Evolutionary conservation across 2,329 filamentous ascomycete species (phyloP).

Genomic region (Aspergillus quadrilineatus): DNA sequence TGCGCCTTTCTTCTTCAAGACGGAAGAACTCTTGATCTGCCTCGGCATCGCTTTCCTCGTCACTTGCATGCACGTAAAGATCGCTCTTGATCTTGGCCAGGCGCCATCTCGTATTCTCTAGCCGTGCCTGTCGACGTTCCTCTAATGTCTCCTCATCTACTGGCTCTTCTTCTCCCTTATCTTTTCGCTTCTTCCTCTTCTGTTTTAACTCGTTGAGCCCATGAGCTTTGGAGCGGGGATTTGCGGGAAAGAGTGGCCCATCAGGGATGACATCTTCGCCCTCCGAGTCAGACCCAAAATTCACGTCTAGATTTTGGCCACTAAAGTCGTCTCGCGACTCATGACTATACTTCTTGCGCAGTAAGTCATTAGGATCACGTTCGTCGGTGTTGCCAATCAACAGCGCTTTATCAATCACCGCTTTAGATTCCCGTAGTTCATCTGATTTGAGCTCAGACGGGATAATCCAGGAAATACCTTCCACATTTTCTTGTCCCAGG

Average conservation of each 20-base stretch:
- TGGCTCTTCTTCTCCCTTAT: conserved; percentile 52
- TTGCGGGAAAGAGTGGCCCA: conserved; percentile 65
- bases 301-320: conserved; percentile 48
- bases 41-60: conserved; percentile 85
- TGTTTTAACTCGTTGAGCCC: conserved; percentile 59
- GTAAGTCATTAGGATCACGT: conserved; percentile 69
- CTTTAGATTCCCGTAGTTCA: conserved; percentile 66
- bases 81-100: conserved; percentile 78
- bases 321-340: conserved; percentile 31
- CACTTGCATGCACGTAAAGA: conserved; percentile 75
- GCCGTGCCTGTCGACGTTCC: conserved; percentile 61
- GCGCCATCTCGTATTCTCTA: conserved; percentile 73
- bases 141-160: conserved; percentile 61
- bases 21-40: conserved; percentile 73
- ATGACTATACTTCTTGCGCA: conserved; percentile 65
- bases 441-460: conserved; percentile 64
- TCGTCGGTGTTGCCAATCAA: conserved; percentile 76
- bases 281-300: conserved; percentile 70
- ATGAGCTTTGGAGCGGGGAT: conserved; percentile 50
- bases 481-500: conserved; percentile 65
- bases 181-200: conserved; percentile 54
- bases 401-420: conserved; percentile 73
- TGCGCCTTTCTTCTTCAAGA: conserved; percentile 66
- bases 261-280: conserved; percentile 59
- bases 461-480: conserved; percentile 75